phyloP scores from a whole-genome alignment of 257 asterid genomes.

The Solanum habrochaites region DNA sequence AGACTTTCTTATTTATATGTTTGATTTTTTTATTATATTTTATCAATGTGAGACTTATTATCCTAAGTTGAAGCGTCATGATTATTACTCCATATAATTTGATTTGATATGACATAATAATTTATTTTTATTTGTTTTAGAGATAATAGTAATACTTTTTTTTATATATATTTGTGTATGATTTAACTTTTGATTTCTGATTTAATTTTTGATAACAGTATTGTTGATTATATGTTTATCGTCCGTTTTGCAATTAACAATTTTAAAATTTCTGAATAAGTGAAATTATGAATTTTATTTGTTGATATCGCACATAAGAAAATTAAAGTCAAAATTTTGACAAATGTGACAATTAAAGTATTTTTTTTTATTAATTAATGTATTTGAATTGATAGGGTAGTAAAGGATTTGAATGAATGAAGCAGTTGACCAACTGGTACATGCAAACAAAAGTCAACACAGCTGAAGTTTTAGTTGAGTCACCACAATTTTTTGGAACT shows the following conservation, averaged over 20 bases:
- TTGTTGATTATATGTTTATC: too few relatives aligned
- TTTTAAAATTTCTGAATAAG: neutral
- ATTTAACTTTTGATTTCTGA: neutral
- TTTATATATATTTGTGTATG: neutral
- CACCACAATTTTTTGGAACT: neutral
- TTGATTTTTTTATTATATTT: fast-evolving
- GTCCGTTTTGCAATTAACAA: neutral
- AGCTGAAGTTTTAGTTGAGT: neutral
- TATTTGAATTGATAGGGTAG: neutral
- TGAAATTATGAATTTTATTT: neutral
- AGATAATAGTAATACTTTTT: neutral
- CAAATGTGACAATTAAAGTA: neutral
- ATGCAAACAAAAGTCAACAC: neutral
- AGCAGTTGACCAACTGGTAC: neutral
- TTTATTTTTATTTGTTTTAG: neutral
- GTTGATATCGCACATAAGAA: neutral
- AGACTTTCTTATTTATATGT: too few relatives aligned
- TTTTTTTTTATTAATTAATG: neutral
- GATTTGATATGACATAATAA: neutral
- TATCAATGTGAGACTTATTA: neutral
- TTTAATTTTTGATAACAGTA: neutral
- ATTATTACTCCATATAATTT: neutral
- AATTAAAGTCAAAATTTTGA: neutral
- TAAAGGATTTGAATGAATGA: neutral
- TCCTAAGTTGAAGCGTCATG: neutral